A percentile compares a stretch with the other conserved stretches of the same genome.
Conservation (phyloP, 2,329 filamentous ascomycete species). For the Penicillium concentricum region DNA sequence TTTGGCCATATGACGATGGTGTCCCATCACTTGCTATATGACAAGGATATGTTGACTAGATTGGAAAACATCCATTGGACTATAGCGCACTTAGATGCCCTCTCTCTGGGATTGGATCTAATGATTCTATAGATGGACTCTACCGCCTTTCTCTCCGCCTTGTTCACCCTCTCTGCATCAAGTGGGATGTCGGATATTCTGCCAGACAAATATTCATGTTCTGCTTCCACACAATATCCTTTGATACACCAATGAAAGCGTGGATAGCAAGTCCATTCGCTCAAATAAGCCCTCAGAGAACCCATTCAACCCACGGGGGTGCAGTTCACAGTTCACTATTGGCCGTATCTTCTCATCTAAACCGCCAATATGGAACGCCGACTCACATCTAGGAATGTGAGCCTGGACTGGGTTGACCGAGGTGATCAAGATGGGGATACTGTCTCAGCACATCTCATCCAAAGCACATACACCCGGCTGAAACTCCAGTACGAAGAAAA, state of each 20-base stretch:
- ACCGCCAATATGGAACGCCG: constrained; percentile 1
- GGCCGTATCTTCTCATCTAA: too few relatives aligned
- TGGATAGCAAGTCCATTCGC: not conserved
- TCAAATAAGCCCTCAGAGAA: not conserved
- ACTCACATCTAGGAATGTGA: constrained; percentile 1
- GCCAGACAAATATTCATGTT: not conserved
- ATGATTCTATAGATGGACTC: not conserved
- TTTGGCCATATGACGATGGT: not conserved
- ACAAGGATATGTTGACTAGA: too few relatives aligned
- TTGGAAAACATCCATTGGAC: too few relatives aligned
- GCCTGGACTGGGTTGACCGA: constrained; percentile 1
- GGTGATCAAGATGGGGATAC: constrained; percentile 51
- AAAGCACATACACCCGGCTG: constrained; percentile 76
- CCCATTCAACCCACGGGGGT: not conserved
- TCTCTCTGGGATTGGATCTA: not conserved
- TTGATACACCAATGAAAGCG: not conserved
- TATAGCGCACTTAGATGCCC: not conserved
- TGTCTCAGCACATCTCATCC: constrained; percentile 71
- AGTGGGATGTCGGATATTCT: not conserved
- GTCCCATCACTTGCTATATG: too few relatives aligned
- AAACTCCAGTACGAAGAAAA: constrained; percentile 74
- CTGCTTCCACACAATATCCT: not conserved
- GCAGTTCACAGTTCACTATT: not conserved
- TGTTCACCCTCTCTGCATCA: not conserved
- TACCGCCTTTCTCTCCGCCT: constrained; percentile 1